Evolutionary conservation across 768 basidiomycete genomes (phyloP).

Genomic region (Tricholoma bakamatsutake): DNA sequence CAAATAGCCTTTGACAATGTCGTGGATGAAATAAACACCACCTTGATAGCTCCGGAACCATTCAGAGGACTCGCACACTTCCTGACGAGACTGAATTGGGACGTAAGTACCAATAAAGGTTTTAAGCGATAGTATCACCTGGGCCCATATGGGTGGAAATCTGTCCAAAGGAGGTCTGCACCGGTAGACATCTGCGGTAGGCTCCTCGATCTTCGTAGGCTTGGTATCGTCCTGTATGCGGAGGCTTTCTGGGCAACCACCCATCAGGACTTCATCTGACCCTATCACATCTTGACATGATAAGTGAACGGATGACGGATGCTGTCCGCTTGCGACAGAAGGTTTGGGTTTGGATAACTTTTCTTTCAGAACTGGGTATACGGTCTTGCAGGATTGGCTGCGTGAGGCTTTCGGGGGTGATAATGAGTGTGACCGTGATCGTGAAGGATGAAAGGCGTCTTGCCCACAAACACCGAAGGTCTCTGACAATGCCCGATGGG

Average conservation of each 20-base stretch:
- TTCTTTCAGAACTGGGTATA: neutral
- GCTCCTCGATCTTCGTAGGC: neutral
- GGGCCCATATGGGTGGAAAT: constrained; percentile 39
- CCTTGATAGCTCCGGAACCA: constrained; percentile 76
- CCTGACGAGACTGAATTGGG: constrained; percentile 62
- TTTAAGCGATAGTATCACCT: constrained; percentile 21
- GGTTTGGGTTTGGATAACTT: neutral
- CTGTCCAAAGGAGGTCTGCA: constrained; percentile 19
- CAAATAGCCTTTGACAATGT: constrained; percentile 69
- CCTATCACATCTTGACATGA: neutral
- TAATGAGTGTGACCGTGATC: neutral
- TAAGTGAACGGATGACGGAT: neutral
- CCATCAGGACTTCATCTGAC: neutral
- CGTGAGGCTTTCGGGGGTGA: neutral
- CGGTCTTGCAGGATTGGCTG: neutral
- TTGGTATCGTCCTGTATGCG: neutral
- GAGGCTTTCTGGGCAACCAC: neutral
- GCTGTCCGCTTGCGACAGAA: neutral
- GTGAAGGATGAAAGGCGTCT: neutral
- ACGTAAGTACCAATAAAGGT: constrained; percentile 1
- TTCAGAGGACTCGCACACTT: constrained; percentile 75
- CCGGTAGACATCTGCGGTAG: neutral
- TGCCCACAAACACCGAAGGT: neutral
- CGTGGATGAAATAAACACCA: constrained; percentile 64
- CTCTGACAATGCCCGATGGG: neutral